Conservation (phyloP, 257 asterid species). For the Linaria vulgaris region DNA sequence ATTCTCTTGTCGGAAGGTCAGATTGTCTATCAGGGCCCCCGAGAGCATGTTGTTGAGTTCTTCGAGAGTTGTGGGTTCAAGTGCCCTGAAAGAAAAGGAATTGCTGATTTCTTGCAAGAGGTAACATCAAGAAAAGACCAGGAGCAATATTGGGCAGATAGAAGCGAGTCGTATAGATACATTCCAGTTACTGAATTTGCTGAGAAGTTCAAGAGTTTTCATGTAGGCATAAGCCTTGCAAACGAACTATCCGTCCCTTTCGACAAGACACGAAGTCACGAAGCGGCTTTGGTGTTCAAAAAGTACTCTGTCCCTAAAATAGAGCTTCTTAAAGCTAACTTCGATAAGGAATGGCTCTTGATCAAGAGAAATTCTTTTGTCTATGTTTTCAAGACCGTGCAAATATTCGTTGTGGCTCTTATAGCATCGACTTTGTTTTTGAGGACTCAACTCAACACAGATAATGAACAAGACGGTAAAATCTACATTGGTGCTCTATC, state of each 20-base stretch:
- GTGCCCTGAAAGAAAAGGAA: conserved; percentile 77
- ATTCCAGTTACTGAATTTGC: conserved; percentile 53
- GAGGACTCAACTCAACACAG: conserved; percentile 47
- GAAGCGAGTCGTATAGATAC: conserved; percentile 37
- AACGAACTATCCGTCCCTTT: conserved; percentile 50
- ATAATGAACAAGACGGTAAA: conserved; percentile 45
- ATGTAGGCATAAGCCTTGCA: conserved; percentile 43
- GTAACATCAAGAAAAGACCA: conserved; percentile 76
- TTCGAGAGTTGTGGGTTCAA: conserved; percentile 56
- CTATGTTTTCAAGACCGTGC: conserved; percentile 65
- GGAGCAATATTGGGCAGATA: conserved; percentile 65
- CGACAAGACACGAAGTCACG: conserved; percentile 47
- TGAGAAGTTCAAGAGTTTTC: conserved; percentile 46
- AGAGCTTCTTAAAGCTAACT: conserved; percentile 62
- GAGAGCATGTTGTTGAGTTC: conserved; percentile 58
- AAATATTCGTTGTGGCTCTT: conserved; percentile 55
- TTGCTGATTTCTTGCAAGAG: conserved; percentile 84
- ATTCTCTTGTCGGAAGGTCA: conserved; percentile 68
- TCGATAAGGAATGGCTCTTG: conserved; percentile 68
- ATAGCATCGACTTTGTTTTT: conserved; percentile 67
- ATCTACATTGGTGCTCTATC: conserved; percentile 56
- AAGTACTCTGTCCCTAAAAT: conserved; percentile 42
- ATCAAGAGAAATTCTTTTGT: conserved; percentile 65
- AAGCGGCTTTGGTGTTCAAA: conserved; percentile 52
- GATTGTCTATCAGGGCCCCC: conserved; percentile 67